Base-by-base conservation (phyloP, 176 grass and related monocot genomes). In the Triticum timopheevii region DNA sequence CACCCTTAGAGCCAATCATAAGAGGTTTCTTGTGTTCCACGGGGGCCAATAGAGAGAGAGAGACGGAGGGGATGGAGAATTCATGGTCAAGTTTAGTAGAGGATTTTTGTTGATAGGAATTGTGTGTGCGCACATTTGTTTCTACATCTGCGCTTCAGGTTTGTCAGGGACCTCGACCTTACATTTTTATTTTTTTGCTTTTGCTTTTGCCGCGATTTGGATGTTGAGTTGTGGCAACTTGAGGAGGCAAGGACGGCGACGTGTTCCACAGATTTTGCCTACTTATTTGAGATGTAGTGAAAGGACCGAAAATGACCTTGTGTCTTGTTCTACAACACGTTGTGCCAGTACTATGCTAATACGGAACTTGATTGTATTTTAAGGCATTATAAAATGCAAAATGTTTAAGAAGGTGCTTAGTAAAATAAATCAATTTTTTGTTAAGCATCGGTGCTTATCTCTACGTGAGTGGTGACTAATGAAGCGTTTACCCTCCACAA, bases 1-100 rank as follows among this genome's bases (percentile, higher is more conserved):
- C n/a, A n/a, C n/a, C n/a, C n/a, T n/a, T n/a, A 22, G 61, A 63
- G 31, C 78, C 83, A 82, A 78, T 82, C 88, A 77, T 59, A 7
- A 5, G 33, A 24, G 76, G 22, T 44, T 25, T 22, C 59, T 58
- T 65, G 34, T 75, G 36, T 49, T 85, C 59, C 59, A 47, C 72
- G 28, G 7, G 20, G 12, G 63, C 7, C 38, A 23, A 44, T 22
- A 13, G 65, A 23, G 20, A 38, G 49, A 81, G 39, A 63, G 52
- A 40, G 7, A 63, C 40, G 2, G 7, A 34, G 27, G 80, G 10
- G 25, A 27, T 72, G 66, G 56, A 63, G 28, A 49, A 62, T 36
- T 39, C 28, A 25, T 62, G 69, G 47, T n/a, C 49, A 80, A 87
- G 61, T 80, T 79, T 56, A 87, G 80, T 0, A 30, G 7, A 65